phyloP scores from a whole-genome alignment of 371 early-diverging fungal species.

The Sporodiniella umbellata region DNA sequence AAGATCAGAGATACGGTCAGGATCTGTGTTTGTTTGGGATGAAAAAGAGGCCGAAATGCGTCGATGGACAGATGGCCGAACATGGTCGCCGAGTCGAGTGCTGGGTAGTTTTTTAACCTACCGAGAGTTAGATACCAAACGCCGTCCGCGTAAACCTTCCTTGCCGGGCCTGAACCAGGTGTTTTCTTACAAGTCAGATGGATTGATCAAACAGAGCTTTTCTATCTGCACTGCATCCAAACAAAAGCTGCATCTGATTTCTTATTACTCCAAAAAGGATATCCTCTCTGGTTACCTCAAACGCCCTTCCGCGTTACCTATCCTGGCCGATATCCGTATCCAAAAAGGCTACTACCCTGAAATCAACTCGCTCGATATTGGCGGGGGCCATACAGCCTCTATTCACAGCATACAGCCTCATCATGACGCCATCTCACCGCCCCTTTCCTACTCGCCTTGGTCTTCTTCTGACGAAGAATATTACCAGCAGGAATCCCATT shows the following conservation, averaged over 20 bases:
- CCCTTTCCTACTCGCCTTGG: slow-evolving; percentile 28
- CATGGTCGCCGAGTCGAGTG: slow-evolving; percentile 85
- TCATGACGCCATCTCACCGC: slow-evolving; percentile 5
- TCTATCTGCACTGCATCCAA: slow-evolving; percentile 76
- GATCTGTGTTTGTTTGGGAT: slow-evolving; percentile 86
- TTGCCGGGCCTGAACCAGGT: slow-evolving; percentile 13
- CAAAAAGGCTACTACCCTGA: slow-evolving; percentile 62
- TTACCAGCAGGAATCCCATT: slow-evolving; percentile 8
- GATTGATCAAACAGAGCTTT: slow-evolving; percentile 84
- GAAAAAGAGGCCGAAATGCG: slow-evolving; percentile 89
- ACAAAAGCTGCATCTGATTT: slow-evolving; percentile 81
- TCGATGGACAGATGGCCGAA: slow-evolving; percentile 90
- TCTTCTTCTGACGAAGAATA: slow-evolving; percentile 34
- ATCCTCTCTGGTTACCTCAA: slow-evolving; percentile 48
- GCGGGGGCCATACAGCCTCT: slow-evolving; percentile 24
- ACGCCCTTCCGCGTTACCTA: slow-evolving; percentile 46
- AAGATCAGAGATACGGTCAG: slow-evolving; percentile 75
- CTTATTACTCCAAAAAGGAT: slow-evolving; percentile 79
- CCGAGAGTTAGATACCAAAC: slow-evolving; percentile 67
- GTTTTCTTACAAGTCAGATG: slow-evolving; percentile 62
- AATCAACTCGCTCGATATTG: slow-evolving; percentile 38
- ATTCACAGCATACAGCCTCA: slow-evolving; percentile 9
- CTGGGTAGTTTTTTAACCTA: slow-evolving; percentile 83
- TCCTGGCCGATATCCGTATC: slow-evolving; percentile 37
- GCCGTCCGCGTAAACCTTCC: slow-evolving; percentile 27